These are phyloP conservation scores for Epichloe gansuensis DNA, from an alignment of 2,329 filamentous ascomycete species.

Conservation along the genomic window DNA sequence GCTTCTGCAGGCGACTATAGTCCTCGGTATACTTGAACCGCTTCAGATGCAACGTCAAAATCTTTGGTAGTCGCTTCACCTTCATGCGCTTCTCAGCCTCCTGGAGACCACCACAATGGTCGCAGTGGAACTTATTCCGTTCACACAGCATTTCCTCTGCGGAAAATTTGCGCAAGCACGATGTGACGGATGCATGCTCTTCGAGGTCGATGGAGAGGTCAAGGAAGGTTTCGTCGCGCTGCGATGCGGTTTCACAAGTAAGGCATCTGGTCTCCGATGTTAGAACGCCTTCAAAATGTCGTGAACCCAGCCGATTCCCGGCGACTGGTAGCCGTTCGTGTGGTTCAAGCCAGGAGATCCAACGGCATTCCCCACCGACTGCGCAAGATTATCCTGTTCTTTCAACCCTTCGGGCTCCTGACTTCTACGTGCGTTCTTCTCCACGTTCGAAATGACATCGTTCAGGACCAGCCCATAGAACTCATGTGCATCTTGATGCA, in stretches of 20 bases:
- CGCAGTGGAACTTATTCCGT: conserved; percentile 97
- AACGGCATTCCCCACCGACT: conserved; percentile 34
- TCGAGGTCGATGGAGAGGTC: conserved; percentile 94
- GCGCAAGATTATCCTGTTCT: conserved; percentile 32
- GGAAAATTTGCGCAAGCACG: conserved; percentile 89
- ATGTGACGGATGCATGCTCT: conserved; percentile 90
- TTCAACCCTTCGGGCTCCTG: conserved; percentile 34
- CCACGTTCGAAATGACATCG: conserved; percentile 87
- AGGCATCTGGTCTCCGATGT: conserved; percentile 95
- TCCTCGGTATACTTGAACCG: conserved; percentile 98
- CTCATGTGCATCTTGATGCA: conserved; percentile 98
- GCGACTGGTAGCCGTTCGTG: conserved; percentile 36
- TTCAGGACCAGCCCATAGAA: conserved; percentile 94
- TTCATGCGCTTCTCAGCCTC: conserved; percentile 99
- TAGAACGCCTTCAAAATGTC: conserved; percentile 85
- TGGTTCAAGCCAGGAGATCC: conserved; percentile 23
- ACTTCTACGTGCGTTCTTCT: conserved; percentile 64
- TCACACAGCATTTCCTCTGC: conserved; percentile 98
- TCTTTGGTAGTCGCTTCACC: conserved; percentile 85
- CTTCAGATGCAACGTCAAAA: conserved; percentile 86
- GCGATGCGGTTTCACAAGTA: conserved; percentile 90
- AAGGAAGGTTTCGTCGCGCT: conserved; percentile 89
- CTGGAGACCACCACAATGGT: conserved; percentile 90
- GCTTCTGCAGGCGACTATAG: conserved; percentile 81
- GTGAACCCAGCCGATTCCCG: conserved; percentile 80